These are phyloP conservation scores for Lipomyces yamanashiensis DNA, from an alignment of 805 yeast genomes.

Conservation along the genomic window DNA sequence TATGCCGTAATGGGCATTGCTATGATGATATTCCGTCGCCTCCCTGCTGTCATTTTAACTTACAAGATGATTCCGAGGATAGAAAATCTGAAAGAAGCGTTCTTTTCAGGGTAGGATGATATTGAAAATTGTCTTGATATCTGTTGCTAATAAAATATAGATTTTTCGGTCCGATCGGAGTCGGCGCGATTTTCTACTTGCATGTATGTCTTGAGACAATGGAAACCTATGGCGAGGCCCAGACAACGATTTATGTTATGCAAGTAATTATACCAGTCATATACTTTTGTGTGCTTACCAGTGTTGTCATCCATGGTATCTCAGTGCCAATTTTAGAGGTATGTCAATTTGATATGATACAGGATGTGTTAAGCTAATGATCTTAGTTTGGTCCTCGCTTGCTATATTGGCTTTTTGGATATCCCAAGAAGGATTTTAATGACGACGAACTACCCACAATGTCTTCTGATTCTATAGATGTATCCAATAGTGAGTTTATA, in stretches of 20 bases:
- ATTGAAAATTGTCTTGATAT: neutral
- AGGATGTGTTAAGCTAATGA: neutral
- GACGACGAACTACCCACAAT: too few relatives aligned
- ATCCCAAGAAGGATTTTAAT: too few relatives aligned
- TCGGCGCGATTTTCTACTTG: constrained; percentile 62
- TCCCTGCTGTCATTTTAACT: constrained; percentile 49
- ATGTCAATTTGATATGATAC: neutral
- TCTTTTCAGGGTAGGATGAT: constrained; percentile 58
- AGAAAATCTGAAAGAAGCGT: constrained; percentile 66
- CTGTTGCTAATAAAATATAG: neutral
- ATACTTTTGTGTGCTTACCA: constrained; percentile 69
- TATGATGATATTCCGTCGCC: constrained; percentile 45
- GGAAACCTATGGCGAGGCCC: constrained; percentile 12
- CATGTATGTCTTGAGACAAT: constrained; percentile 20
- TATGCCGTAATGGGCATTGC: constrained; percentile 44
- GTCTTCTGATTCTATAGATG: too few relatives aligned
- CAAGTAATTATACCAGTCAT: constrained; percentile 68
- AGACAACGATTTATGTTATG: constrained; percentile 48
- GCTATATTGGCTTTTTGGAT: neutral
- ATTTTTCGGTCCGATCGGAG: constrained; percentile 79
- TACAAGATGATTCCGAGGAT: constrained; percentile 63
- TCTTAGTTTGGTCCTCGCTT: constrained; percentile 2
- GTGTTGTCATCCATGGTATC: constrained; percentile 78
- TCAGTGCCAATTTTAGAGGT: constrained; percentile 19
- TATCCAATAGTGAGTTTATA: too few relatives aligned